Conservation (phyloP, 495 filamentous ascomycete genomes). For the Penicillium waksmanii region DNA sequence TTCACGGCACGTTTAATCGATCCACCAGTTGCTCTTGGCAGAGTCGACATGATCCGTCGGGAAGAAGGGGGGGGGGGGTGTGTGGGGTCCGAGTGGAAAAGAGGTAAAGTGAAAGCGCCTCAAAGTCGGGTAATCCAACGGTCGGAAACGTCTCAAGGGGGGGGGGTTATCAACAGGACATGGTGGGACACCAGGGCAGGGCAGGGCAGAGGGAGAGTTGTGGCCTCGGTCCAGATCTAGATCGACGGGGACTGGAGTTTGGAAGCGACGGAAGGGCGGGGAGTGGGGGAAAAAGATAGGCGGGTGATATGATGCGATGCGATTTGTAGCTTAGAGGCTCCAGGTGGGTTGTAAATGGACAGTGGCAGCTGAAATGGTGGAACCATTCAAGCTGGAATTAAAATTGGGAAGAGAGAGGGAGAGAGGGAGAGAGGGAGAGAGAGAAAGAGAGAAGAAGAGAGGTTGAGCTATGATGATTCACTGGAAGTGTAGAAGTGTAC, state of each 20-base stretch:
- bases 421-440: neutral
- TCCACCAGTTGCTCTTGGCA: conserved; percentile 17
- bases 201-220: neutral
- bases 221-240: conserved; percentile 33
- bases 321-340: neutral
- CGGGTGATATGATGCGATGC: neutral
- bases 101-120: conserved; percentile 6
- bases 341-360: conserved; percentile 4
- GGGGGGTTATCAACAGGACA: neutral
- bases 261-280: conserved; percentile 27
- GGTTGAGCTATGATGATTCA: too few relatives aligned
- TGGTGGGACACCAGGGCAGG: conserved; percentile 7
- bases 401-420: neutral
- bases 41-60: conserved; percentile 28
- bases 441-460: neutral
- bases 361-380: conserved; percentile 7
- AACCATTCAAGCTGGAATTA: neutral
- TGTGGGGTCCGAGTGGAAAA: conserved; percentile 10
- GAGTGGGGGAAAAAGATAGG: conserved; percentile 5
- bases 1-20: conserved; percentile 15
- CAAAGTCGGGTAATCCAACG: conserved; percentile 9
- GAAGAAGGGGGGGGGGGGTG: neutral
- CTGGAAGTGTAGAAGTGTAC: neutral
- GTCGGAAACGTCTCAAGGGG: neutral
- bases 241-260: conserved; percentile 25